A percentile compares a stretch with the other conserved stretches of the same genome.
phyloP scores from a whole-genome alignment of 2,329 filamentous ascomycete genomes.

The Trichoderma pleuroti region DNA sequence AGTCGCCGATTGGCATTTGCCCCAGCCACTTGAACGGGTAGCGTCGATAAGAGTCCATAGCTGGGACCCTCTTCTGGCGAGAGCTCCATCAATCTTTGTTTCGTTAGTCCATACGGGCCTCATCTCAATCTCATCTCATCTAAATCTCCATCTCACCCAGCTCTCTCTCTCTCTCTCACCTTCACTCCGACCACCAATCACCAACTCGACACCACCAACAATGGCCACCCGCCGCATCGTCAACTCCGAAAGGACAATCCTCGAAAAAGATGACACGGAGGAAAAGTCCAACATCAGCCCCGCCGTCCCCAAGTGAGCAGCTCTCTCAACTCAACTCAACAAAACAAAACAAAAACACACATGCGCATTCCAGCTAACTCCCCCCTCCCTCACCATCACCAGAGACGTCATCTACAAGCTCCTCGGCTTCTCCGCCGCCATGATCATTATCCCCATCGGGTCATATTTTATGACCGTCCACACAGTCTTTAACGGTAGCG shows the following conservation, averaged over 20 bases:
- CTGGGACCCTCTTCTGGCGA: constrained; percentile 9
- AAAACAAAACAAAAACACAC: too few relatives aligned
- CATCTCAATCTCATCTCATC: background rate
- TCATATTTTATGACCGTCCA: constrained; percentile 83
- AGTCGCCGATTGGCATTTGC: background rate
- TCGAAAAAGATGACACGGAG: constrained; percentile 55
- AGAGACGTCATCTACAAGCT: constrained; percentile 88
- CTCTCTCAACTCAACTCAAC: background rate
- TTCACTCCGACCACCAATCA: background rate
- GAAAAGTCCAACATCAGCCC: constrained; percentile 72
- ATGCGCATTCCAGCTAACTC: background rate
- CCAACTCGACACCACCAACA: constrained; percentile 25
- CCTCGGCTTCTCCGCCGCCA: constrained; percentile 83
- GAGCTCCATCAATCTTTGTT: constrained; percentile 6
- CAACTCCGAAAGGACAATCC: constrained; percentile 61
- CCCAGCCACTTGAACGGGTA: background rate
- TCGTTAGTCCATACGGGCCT: background rate
- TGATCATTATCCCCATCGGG: constrained; percentile 82
- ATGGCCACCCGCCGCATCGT: constrained; percentile 71
- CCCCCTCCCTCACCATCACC: constrained; percentile 30
- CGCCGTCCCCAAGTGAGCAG: constrained; percentile 74
- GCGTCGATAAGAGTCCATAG: background rate
- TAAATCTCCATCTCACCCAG: background rate
- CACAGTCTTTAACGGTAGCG: constrained; percentile 69
- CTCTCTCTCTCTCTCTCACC: background rate